Evolutionary conservation across 305 asterid species (phyloP).

Genomic region (Fraxinus nigra): DNA sequence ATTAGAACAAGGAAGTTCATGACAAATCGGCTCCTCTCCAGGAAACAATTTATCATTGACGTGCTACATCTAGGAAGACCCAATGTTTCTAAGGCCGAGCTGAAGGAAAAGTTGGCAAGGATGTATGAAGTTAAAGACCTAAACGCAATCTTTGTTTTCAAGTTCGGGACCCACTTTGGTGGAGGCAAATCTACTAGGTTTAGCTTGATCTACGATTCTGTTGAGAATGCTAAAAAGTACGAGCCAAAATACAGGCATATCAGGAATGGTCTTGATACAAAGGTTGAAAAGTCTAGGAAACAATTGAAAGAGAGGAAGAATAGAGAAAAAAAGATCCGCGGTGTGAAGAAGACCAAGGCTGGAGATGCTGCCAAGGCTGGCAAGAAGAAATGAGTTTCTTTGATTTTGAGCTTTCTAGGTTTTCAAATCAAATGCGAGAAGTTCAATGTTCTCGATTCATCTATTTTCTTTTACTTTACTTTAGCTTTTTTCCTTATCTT

Average conservation of each 20-base stretch:
- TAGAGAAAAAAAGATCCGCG: constrained; percentile 73
- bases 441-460: background rate
- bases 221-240: constrained; percentile 64
- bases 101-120: constrained; percentile 66
- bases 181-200: constrained; percentile 73
- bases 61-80: constrained; percentile 77
- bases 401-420: constrained; percentile 19
- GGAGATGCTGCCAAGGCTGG: constrained; percentile 72
- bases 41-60: constrained; percentile 74
- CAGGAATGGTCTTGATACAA: constrained; percentile 81
- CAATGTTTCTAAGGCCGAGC: constrained; percentile 72
- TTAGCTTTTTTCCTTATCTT: constrained; percentile 14
- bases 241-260: constrained; percentile 84
- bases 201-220: constrained; percentile 57
- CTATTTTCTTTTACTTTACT: constrained; percentile 5
- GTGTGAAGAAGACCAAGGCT: constrained; percentile 81
- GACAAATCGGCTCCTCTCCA: constrained; percentile 70
- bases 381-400: constrained; percentile 57
- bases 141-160: constrained; percentile 56
- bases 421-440: background rate
- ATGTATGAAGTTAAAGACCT: constrained; percentile 66
- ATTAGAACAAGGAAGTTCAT: constrained; percentile 70
- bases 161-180: constrained; percentile 68
- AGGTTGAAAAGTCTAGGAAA: constrained; percentile 79
- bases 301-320: constrained; percentile 82